phyloP scores from a whole-genome alignment of 2,329 filamentous ascomycete species.

The Alternaria triticina region DNA sequence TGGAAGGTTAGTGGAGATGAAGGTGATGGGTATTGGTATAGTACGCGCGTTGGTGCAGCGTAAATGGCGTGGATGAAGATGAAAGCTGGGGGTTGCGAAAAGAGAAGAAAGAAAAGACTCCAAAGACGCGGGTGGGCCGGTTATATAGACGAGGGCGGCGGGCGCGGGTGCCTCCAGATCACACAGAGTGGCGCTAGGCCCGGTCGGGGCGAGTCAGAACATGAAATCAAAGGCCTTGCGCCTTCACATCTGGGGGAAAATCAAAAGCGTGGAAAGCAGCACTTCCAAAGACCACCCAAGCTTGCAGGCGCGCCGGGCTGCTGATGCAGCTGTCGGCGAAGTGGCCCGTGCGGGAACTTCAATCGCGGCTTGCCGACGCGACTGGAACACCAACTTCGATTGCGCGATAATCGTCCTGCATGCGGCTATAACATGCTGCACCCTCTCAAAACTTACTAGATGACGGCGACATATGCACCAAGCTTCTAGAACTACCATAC shows the following conservation, averaged over 20 bases:
- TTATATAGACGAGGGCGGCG: conserved; percentile 29
- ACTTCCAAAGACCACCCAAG: conserved; percentile 15
- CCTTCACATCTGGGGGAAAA: conserved; percentile 22
- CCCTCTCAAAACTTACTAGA: neutral
- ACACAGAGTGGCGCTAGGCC: conserved; percentile 33
- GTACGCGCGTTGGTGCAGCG: conserved; percentile 7
- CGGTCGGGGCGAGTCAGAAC: conserved; percentile 25
- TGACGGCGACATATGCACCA: rapidly evolving
- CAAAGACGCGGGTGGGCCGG: conserved; percentile 17
- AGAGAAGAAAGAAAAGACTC: conserved; percentile 17
- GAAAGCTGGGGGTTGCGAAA: conserved; percentile 22
- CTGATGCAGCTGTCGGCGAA: neutral
- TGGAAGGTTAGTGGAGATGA: conserved; percentile 31
- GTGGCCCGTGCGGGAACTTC: conserved; percentile 18
- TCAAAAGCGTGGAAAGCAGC: conserved; percentile 28
- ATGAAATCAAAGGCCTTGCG: conserved; percentile 22
- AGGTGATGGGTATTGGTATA: conserved; percentile 21
- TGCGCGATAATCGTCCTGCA: neutral
- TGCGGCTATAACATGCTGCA: neutral
- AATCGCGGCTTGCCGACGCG: conserved; percentile 3
- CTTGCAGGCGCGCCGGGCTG: conserved; percentile 5
- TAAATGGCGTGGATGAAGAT: conserved; percentile 9
- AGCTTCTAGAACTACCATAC: neutral
- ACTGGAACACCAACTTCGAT: conserved; percentile 7
- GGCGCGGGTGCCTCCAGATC: conserved; percentile 35